Evolutionary conservation across 345 rosid species (phyloP), one percentile per base, ranked within the genome.

Genomic region (Eucalyptus cladocalyx): DNA sequence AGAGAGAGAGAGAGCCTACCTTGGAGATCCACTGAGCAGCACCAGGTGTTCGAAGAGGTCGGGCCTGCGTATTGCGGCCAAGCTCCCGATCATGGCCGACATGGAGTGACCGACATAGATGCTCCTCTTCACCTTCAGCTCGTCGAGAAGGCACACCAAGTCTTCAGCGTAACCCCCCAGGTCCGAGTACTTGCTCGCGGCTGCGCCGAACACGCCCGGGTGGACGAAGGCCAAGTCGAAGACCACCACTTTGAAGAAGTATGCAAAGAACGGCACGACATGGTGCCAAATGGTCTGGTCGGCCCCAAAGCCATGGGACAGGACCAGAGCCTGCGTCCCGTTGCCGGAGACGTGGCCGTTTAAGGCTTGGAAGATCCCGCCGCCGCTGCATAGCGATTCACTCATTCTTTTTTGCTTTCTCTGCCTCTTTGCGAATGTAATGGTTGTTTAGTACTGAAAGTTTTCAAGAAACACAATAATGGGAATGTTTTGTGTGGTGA

Each of bases 81-180:
- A 12, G 89, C 90, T 30, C 16, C 94, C 93, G 87, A 91, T 89
- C 93, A 93, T 91, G 91, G 93, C 93, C 10, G 92, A 89, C 92
- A 89, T 88, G 43, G 94, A 93, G 88, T 93, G 94, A 37, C 92
- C 94, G n/a, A 93, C 12, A 49, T 89, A 91, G 26, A 91, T 88
- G 54, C 91, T 89, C 19, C 86, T 87, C 8, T 86, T 87, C 23
- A 89, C 48, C 21, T 89, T 81, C 17, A 92, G 72, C 58, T 80
- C 88, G 24, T 91, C 92, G 0, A 91, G 88, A 58, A 91, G 88
- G 56, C 53, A 76, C 65, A 92, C 65, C 87, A 92, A 76, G 53
- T 92, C 94, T 17, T 60, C 67, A 11, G 67, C 67, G 67, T 60
- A 60, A 60, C 67, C 67, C 67, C 67, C 67, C 67, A 60, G n/a